These are phyloP conservation scores for Chlorella sp. DNA, from an alignment of 139 green algal genomes.

Conservation along the genomic window DNA sequence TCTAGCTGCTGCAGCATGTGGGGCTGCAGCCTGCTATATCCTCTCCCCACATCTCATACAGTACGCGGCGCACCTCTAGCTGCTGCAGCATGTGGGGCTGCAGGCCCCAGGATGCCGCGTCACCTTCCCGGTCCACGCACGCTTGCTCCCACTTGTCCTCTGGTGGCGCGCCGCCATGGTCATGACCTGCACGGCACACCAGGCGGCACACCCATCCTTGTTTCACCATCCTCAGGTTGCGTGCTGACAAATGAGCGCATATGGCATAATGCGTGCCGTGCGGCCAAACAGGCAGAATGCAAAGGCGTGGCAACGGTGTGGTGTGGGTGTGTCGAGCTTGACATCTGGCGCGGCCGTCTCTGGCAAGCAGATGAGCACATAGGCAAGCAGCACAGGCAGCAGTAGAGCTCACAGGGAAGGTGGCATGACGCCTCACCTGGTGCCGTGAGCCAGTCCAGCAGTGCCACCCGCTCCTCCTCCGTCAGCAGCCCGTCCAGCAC, in stretches of 20 bases:
- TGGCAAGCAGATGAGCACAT: too few species aligned
- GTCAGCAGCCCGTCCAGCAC: conserved; percentile 33
- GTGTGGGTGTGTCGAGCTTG: too few species aligned
- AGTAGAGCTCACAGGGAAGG: neutral
- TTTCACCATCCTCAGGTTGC: neutral
- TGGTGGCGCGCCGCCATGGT: conserved; percentile 25
- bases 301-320: too few species aligned
- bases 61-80: conserved; percentile 4
- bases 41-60: too few species aligned
- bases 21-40: too few species aligned
- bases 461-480: conserved; percentile 17
- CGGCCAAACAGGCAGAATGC: neutral
- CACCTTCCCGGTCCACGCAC: conserved; percentile 33
- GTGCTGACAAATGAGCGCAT: neutral
- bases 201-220: neutral
- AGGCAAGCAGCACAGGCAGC: too few species aligned
- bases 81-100: neutral
- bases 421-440: too few species aligned
- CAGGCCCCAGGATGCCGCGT: conserved; percentile 31
- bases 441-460: conserved; percentile 32
- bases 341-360: too few species aligned
- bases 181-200: conserved; percentile 8
- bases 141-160: conserved; percentile 28
- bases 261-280: neutral
- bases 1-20: neutral